Conservation (phyloP, 2,329 filamentous ascomycete genomes). For the Malbranchea cinnamomea region DNA sequence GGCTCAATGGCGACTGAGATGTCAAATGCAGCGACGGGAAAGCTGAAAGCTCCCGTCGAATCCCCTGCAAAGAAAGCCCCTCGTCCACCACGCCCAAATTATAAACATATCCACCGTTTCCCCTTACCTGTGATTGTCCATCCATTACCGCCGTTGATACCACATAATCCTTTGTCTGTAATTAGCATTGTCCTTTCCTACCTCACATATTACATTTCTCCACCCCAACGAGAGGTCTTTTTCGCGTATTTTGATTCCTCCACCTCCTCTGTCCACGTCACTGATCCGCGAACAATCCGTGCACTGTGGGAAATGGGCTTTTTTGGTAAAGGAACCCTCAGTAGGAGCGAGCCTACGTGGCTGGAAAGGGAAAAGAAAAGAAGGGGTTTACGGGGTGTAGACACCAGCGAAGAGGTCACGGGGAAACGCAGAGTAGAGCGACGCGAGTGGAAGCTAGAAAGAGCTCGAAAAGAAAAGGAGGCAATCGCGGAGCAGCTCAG, state of each 20-base stretch:
- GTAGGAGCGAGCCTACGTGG: conserved; percentile 92
- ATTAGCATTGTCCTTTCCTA: conserved; percentile 67
- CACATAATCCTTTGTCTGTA: conserved; percentile 80
- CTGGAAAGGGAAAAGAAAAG: conserved; percentile 65
- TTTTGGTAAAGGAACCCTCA: conserved; percentile 86
- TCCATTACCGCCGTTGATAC: conserved; percentile 75
- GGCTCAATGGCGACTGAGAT: conserved; percentile 7
- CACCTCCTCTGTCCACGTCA: conserved; percentile 73
- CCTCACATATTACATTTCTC: conserved; percentile 53
- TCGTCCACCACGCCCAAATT: conserved; percentile 37
- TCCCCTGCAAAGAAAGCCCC: conserved; percentile 16
- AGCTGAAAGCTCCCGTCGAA: conserved; percentile 11
- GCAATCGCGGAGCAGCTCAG: conserved; percentile 58
- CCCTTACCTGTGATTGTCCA: conserved; percentile 69
- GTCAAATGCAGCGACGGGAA: conserved; percentile 7
- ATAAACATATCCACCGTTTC: conserved; percentile 64
- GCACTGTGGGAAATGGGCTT: conserved; percentile 94
- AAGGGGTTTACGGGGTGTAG: conserved; percentile 45
- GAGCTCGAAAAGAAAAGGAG: conserved; percentile 75
- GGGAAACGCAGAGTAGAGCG: conserved; percentile 63
- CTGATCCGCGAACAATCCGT: conserved; percentile 57
- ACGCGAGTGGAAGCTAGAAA: conserved; percentile 73
- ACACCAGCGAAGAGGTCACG: conserved; percentile 73
- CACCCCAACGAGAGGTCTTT: conserved; percentile 48
- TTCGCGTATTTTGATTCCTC: conserved; percentile 65